Percentiles rank a stretch among this genome's conserved stretches.
Evolutionary conservation across 768 basidiomycete species (phyloP).

Genomic region (Pulveroboletus sp.): DNA sequence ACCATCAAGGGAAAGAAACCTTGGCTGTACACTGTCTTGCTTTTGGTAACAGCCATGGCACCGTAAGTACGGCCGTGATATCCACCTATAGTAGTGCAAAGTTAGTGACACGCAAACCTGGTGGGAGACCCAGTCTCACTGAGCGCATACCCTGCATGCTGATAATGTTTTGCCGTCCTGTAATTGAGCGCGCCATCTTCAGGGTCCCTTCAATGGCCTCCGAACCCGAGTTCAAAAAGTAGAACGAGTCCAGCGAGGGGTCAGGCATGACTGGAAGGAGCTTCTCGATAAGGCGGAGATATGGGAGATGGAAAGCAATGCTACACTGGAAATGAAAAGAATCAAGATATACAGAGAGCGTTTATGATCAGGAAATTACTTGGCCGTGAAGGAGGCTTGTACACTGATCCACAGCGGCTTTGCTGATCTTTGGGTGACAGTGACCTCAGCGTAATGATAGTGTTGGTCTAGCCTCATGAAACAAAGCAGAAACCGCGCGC

Average conservation of each 20-base stretch:
- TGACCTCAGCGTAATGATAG: conserved; percentile 49
- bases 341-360: background rate
- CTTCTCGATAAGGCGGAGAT: conserved; percentile 80
- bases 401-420: conserved; percentile 86
- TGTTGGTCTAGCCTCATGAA: background rate
- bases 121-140: background rate
- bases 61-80: conserved; percentile 95
- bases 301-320: conserved; percentile 83
- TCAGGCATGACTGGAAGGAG: conserved; percentile 88
- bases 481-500: conserved; percentile 9
- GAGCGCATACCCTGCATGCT: conserved; percentile 69
- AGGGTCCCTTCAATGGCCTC: conserved; percentile 89
- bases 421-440: conserved; percentile 81
- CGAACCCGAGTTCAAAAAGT: conserved; percentile 95
- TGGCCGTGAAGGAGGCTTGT: conserved; percentile 75
- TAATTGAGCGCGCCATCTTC: conserved; percentile 78
- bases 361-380: conserved; percentile 34
- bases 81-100: conserved; percentile 40
- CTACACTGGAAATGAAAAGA: conserved; percentile 56
- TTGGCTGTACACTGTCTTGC: conserved; percentile 87
- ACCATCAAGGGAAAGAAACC: conserved; percentile 83
- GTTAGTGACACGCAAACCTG: conserved; percentile 1
- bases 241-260: conserved; percentile 88
- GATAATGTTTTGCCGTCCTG: conserved; percentile 83
- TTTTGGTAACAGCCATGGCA: conserved; percentile 89